Evolutionary conservation across 2,329 filamentous ascomycete species (phyloP), one percentile per base, ranked within the genome.

Genomic region (Dryadomyces quercivorus): DNA sequence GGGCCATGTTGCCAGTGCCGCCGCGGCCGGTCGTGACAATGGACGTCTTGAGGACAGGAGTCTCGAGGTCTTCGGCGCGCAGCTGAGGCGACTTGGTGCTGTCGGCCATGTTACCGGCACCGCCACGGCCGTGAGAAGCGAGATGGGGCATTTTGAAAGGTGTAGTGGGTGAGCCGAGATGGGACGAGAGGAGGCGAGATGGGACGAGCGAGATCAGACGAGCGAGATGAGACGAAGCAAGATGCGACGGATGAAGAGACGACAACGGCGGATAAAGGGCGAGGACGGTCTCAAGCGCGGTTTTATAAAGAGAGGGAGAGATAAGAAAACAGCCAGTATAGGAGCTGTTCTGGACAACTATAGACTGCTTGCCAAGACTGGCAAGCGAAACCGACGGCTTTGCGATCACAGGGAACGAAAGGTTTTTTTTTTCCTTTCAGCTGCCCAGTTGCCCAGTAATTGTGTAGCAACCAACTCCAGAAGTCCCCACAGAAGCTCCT

Each of bases 11-110:
- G 57, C 90, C 90, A 5, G 80, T 84, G 58, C 91, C 91, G 55
- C 91, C 91, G 52, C 91, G 86, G 55, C 91, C 91, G 3, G 91
- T 96, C 20, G 91, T 95, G 65, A 92, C 90, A 60, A 88, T 75
- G n/a, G 86, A 72, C 49, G 80, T 80, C 72, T 94, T 95, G 65
- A 97, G 80, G 13, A 81, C 86, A 1, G 91, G 91, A 1, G 90
- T 95, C 63, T 84, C 73, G 59, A 95, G 81, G 64, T 92, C 86
- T 59, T 79, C 71, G 51, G 81, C 72, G 34, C 73, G 69, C 47
- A 81, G 61, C 57, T 69, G 68, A 45, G 69, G 68, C 15, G 73
- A 73, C 58, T 74, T 69, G 59, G 72, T 66, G 56, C 72, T 68
- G 60, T 78, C 74, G 65, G 77, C 75, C 65, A 88, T 86, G 72